Conservation (phyloP, 176 grass and related monocot species). For the Aegilops speltoides region DNA sequence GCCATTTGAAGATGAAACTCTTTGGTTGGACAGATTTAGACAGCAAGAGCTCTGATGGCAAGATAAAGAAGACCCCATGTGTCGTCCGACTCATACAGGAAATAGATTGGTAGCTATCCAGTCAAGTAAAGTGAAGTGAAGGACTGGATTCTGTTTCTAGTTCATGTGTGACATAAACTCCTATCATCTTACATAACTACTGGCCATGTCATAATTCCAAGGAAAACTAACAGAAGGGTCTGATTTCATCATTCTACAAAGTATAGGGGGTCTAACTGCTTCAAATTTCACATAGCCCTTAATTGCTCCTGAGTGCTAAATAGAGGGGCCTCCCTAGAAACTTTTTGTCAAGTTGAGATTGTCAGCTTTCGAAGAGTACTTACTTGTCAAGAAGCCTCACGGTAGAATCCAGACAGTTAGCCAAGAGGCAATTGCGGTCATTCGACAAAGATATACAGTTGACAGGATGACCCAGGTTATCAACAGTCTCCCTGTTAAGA, state of each 20-base stretch:
- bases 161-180: not conserved
- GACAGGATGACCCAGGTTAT: conserved; percentile 78
- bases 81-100: not conserved
- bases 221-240: conserved; percentile 8
- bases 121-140: conserved; percentile 3
- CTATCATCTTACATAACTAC: not conserved
- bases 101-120: not conserved
- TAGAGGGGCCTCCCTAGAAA: not conserved
- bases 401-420: conserved; percentile 93
- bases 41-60: not conserved
- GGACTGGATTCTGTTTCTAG: not conserved
- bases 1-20: not conserved
- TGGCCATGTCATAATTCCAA: not conserved
- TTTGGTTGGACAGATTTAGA: not conserved
- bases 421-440: conserved; percentile 82
- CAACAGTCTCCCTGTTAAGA: conserved; percentile 74
- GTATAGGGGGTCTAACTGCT: not conserved
- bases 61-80: not conserved
- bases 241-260: not conserved
- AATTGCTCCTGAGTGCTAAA: not conserved
- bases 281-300: not conserved
- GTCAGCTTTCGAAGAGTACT: conserved; percentile 12
- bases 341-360: not conserved
- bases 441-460: conserved; percentile 96
- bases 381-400: conserved; percentile 87